These are phyloP conservation scores for Populus euphratica DNA, from an alignment of 345 rosid species.

Conservation along the genomic window DNA sequence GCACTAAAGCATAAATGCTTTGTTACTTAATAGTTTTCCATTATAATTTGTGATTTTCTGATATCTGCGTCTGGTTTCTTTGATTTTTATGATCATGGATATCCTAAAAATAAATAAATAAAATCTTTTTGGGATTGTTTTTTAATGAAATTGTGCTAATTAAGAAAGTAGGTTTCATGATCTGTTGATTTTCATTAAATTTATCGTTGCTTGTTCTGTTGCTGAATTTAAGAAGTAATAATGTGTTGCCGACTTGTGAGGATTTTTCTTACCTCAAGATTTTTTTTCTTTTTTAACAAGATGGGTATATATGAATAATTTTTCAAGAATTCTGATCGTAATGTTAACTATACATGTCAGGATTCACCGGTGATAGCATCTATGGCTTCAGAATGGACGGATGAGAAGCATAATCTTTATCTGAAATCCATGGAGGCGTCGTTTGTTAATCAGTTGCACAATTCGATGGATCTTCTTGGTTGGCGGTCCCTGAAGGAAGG, in stretches of 20 bases:
- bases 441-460: conserved; percentile 68
- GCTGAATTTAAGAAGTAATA: neutral
- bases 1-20: neutral
- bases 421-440: conserved; percentile 90
- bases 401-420: conserved; percentile 84
- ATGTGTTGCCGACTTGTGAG: neutral
- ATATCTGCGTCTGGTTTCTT: neutral
- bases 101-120: too few relatives aligned
- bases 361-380: conserved; percentile 35
- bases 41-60: neutral
- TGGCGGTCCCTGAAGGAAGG: conserved; percentile 32
- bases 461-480: conserved; percentile 41
- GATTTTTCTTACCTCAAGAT: neutral
- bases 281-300: neutral
- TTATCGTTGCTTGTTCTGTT: neutral
- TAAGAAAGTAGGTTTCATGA: neutral
- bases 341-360: conserved; percentile 26
- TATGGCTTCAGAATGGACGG: conserved; percentile 62
- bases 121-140: neutral
- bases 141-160: neutral
- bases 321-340: conserved; percentile 12
- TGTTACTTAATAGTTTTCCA: neutral
- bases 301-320: neutral
- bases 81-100: neutral
- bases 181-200: neutral